phyloP scores from a whole-genome alignment of 192 early-diverging fungal species.

The Lobosporangium transversale region DNA sequence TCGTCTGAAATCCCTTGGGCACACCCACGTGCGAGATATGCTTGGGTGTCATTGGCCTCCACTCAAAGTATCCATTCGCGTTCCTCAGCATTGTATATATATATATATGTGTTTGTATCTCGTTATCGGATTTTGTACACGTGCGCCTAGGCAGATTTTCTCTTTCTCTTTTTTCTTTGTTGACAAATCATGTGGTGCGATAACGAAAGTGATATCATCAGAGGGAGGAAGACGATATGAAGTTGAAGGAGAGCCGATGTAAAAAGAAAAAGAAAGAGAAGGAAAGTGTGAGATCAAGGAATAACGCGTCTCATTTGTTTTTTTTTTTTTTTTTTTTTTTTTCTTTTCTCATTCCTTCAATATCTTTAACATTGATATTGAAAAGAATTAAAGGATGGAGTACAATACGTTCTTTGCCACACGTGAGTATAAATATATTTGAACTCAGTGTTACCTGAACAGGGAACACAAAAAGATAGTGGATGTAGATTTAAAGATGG shows the following conservation, averaged over 20 bases:
- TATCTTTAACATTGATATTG: background rate
- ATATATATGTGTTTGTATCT: background rate
- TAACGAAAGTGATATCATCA: too few species aligned
- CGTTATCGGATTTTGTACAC: background rate
- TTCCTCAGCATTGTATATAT: conserved; percentile 32
- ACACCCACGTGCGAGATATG: background rate
- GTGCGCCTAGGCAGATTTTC: too few species aligned
- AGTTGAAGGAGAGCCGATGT: background rate
- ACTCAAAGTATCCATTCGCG: conserved; percentile 48
- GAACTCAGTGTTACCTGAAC: too few species aligned
- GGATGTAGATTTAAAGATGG: too few species aligned
- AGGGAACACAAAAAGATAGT: too few species aligned
- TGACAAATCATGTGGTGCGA: too few species aligned
- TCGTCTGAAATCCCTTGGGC: conserved; percentile 28
- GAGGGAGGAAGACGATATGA: background rate
- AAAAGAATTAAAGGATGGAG: background rate
- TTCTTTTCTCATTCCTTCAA: background rate
- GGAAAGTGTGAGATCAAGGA: background rate
- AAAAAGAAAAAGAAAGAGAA: background rate
- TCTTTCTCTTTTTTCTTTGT: too few species aligned
- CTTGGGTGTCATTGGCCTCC: conserved; percentile 14
- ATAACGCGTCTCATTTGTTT: background rate
- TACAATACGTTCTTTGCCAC: too few species aligned
- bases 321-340: conserved; percentile 13
- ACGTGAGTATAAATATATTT: too few species aligned